Conservation (phyloP, 495 filamentous ascomycete species). For the Penicillium fimorum region DNA sequence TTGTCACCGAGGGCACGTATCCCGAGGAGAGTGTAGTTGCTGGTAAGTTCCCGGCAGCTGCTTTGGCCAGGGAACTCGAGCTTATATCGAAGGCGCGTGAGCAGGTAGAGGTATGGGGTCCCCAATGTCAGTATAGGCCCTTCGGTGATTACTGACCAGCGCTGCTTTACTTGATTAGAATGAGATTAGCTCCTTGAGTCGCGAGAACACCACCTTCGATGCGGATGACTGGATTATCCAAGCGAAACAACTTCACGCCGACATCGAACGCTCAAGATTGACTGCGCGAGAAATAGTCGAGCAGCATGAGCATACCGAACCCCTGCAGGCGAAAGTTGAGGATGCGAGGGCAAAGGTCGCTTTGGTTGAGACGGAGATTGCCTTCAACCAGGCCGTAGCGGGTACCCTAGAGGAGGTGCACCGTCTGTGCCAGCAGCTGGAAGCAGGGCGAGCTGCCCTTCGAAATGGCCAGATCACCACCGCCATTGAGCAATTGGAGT, state of each 20-base stretch:
- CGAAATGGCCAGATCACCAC: slow-evolving; percentile 47
- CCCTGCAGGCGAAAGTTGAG: slow-evolving; percentile 55
- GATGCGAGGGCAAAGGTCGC: slow-evolving; percentile 68
- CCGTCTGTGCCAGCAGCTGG: slow-evolving; percentile 38
- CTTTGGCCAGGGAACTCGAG: slow-evolving; percentile 61
- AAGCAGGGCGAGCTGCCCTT: slow-evolving; percentile 49
- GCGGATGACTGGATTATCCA: slow-evolving; percentile 81
- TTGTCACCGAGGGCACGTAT: slow-evolving; percentile 67
- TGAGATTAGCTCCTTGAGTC: slow-evolving; percentile 70
- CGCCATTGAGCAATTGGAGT: slow-evolving; percentile 58
- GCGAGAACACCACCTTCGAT: slow-evolving; percentile 68
- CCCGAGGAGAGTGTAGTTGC: slow-evolving; percentile 73
- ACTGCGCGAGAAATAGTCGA: slow-evolving; percentile 74
- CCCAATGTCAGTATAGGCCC: neutral
- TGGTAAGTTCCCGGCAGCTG: slow-evolving; percentile 55
- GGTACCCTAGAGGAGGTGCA: slow-evolving; percentile 60
- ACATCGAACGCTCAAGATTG: slow-evolving; percentile 69
- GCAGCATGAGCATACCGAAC: slow-evolving; percentile 62
- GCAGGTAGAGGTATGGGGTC: slow-evolving; percentile 61
- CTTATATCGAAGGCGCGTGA: slow-evolving; percentile 63
- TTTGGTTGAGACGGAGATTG: slow-evolving; percentile 71
- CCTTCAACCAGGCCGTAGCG: slow-evolving; percentile 69
- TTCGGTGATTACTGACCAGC: slow-evolving; percentile 2
- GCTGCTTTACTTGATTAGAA: slow-evolving; percentile 40
- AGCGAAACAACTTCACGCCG: slow-evolving; percentile 76